Evolutionary conservation across 805 yeast genomes (phyloP), one percentile per base, ranked within the genome.

Genomic region (Ogataea naganishii): DNA sequence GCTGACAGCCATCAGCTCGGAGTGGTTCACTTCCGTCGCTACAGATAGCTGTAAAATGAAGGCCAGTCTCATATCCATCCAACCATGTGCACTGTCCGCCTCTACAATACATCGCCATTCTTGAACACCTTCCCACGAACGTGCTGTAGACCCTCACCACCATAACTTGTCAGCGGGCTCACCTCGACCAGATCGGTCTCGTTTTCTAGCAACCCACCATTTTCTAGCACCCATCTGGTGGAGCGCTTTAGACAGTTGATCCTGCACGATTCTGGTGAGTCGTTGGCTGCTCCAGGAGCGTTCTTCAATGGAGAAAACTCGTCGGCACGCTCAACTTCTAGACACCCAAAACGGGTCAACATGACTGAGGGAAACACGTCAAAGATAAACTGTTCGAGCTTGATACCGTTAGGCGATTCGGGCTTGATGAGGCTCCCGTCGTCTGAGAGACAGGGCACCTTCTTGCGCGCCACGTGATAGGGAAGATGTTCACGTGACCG

Each of bases 251-350:
- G 59, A 38, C 74, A 72, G 42, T 80, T 79, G 4, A 46, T 53
- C 36, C 78, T 69, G 40, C 95, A 83, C 2, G 96, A 77, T 38
- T 74, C 80, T 18, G 96, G 94, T 29, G 84, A 79, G 57, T 89
- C 96, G 46, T 72, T 75, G 14, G 64, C 61, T n/a, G 94, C 69
- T 14, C 86, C 94, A 10, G 80, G 74, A 2, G 84, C 94, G 56
- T 92, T 92, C 50, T 92, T 92, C 56, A 92, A 70, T 3, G 98
- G 98, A 13, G 95, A 80, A 49, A 92, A 92, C 56, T 92, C 98
- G 35, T 75, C 76, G 4, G 60, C 39, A 53, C 99, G 74, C 22
- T 72, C 80, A 14, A 92, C 98, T 60, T 92, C 98, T 34, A 92
- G 66, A 51, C 94, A 83, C 1, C 95, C 98, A 53, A 92, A 92